A percentile compares a stretch with the other conserved stretches of the same genome.
Conservation (phyloP, 176 grass and related monocot species). For the Juncus inflexus region DNA sequence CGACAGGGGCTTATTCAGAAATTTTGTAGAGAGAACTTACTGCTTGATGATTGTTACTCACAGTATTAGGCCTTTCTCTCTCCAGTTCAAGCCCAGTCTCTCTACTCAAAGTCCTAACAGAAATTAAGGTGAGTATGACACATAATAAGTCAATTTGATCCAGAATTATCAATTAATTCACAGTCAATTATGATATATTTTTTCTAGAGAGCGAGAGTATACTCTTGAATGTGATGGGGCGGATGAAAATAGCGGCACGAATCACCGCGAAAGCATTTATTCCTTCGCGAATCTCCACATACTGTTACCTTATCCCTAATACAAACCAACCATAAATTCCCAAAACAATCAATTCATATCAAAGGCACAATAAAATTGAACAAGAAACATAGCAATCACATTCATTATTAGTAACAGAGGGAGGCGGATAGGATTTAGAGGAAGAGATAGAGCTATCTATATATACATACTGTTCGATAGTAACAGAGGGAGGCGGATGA, state of each 20-base stretch:
- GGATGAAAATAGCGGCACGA: constrained; percentile 77
- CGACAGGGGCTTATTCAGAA: neutral
- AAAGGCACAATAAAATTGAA: constrained; percentile 3
- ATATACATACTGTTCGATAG: constrained; percentile 52
- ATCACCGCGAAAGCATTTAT: constrained; percentile 45
- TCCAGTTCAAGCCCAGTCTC: neutral
- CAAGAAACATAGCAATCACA: constrained; percentile 31
- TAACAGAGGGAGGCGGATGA: constrained; percentile 47
- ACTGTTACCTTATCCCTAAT: constrained; percentile 72
- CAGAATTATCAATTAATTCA: neutral
- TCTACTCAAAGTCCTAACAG: constrained; percentile 1
- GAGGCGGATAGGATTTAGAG: constrained; percentile 36
- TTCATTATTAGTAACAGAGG: constrained; percentile 36
- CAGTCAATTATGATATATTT: neutral
- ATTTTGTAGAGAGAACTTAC: constrained; percentile 29
- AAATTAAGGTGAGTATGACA: neutral
- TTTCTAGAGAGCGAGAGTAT: constrained; percentile 16
- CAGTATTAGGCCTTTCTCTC: neutral
- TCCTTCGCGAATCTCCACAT: constrained; percentile 64
- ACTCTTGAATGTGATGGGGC: constrained; percentile 58
- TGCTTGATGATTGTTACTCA: constrained; percentile 35
- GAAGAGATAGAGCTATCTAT: neutral
- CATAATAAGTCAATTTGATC: constrained; percentile 11
- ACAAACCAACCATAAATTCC: constrained; percentile 5
- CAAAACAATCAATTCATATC: neutral